Evolutionary conservation across 2,329 filamentous ascomycete species (phyloP).

Genomic region (Diplodia seriata): DNA sequence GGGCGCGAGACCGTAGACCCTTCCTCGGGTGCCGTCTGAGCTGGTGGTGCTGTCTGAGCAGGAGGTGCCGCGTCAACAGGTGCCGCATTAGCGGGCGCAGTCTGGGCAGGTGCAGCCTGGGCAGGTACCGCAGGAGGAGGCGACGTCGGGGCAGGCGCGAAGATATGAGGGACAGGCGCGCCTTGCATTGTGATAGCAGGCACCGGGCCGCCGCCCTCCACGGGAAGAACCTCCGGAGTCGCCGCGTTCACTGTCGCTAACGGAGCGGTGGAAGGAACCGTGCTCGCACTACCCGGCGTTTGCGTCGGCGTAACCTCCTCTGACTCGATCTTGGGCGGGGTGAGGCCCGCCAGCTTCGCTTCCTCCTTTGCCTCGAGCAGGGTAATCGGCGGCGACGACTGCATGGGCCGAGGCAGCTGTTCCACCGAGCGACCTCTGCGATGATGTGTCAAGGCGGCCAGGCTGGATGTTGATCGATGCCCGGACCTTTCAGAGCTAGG

Average conservation of each 20-base stretch:
- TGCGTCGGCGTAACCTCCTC: conserved; percentile 26
- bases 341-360: conserved; percentile 14
- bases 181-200: background rate
- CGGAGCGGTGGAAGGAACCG: conserved; percentile 1
- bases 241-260: conserved; percentile 13
- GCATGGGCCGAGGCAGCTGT: conserved; percentile 4
- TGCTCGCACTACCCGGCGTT: conserved; percentile 6
- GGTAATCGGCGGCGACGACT: conserved; percentile 5
- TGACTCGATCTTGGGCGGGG: conserved; percentile 17
- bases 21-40: background rate
- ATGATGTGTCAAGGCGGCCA: conserved; percentile 27
- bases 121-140: background rate
- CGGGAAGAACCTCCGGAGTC: background rate
- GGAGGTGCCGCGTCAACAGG: background rate
- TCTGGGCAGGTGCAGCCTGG: background rate
- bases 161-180: background rate
- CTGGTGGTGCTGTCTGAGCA: background rate
- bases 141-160: background rate
- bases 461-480: conserved; percentile 28
- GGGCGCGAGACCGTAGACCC: conserved; percentile 8
- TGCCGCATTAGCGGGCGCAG: background rate
- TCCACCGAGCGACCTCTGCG: conserved; percentile 29
- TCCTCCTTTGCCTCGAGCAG: conserved; percentile 15
- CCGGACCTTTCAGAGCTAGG: conserved; percentile 17
- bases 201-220: background rate